A percentile compares a stretch with the other conserved stretches of the same genome.
Conservation (phyloP, 306 rosid species). For the Lathyrus sativus region DNA sequence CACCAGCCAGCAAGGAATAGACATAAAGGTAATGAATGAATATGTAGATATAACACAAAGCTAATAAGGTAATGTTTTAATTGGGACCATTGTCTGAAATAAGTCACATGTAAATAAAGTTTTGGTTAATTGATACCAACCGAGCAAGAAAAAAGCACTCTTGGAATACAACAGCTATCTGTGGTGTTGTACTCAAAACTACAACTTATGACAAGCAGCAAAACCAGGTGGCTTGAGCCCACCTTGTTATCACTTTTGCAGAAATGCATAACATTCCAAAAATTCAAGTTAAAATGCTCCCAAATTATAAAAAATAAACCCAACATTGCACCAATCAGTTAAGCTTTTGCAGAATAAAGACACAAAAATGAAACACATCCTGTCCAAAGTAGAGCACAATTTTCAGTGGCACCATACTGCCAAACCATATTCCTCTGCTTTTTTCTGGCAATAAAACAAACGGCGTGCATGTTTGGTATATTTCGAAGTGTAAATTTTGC, state of each 20-base stretch:
- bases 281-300: conserved; percentile 44
- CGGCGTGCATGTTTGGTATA: background rate
- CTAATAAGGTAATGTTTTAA: conserved; percentile 39
- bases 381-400: conserved; percentile 47
- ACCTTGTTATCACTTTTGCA: conserved; percentile 51
- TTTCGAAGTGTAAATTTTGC: background rate
- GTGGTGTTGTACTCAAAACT: conserved; percentile 47
- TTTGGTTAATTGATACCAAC: conserved; percentile 46
- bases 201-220: conserved; percentile 53
- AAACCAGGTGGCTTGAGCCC: conserved; percentile 61
- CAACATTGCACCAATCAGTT: conserved; percentile 45
- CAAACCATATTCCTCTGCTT: conserved; percentile 32
- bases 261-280: conserved; percentile 54
- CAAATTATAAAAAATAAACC: conserved; percentile 40
- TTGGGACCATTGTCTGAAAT: conserved; percentile 53
- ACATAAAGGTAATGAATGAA: conserved; percentile 15
- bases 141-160: conserved; percentile 44
- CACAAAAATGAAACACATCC: conserved; percentile 47
- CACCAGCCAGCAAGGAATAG: conserved; percentile 38
- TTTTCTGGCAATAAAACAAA: conserved; percentile 39
- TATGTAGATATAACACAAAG: conserved; percentile 39
- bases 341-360: conserved; percentile 47
- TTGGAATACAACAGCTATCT: conserved; percentile 30
- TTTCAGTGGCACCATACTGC: conserved; percentile 35
- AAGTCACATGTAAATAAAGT: conserved; percentile 61